Evolutionary conservation across 192 early-diverging fungal genomes (phyloP), one percentile per base, ranked within the genome.

Genomic region (Mortierella claussenii): DNA sequence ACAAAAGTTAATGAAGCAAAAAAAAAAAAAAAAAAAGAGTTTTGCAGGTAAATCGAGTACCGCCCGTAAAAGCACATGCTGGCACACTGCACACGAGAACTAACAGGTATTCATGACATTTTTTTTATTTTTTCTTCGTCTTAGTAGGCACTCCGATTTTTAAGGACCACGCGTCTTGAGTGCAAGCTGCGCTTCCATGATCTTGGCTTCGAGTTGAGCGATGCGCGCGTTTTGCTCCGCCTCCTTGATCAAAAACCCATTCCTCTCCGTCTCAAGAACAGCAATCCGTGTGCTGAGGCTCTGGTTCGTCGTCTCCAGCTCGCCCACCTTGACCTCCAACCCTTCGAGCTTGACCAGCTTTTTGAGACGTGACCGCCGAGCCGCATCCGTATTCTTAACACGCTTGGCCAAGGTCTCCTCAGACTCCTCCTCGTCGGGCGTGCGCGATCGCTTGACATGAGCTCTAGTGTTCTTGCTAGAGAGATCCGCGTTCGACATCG

Each of bases 351-450:
- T 80, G 27, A 66, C 36, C 6, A 85, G 34, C 60, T 89, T 89
- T 67, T 82, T 81, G 46, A 81, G 55, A 31, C 89, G 79, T 1
- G 86, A 88, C 4, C 89, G 84, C 21, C 89, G 84, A 3, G 89
- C 89, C 3, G 89, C 86, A 68, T 90, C 89, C 9, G 89, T 90
- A 67, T 90, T 83, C 79, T 83, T 81, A 54, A 58, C 68, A 36
- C 80, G 60, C 49, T 71, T 81, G 36, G 61, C 61, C 8, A 71
- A 36, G 5, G 65, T 26, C 27, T 74, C 69, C 4, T 74, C 69
- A 1, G 69, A 47, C 30, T 65, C 55, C 15, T 65, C 62, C 43
- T 43, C 49, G 9, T 40, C 60, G 21, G 43, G 23, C 32, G 47
- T 12, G 31, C 31, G 54, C n/a, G 60, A 17, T 17, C 54, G 60